These are phyloP conservation scores for Neurospora sp. DNA, from an alignment of 2,329 filamentous ascomycete species.

Conservation along the genomic window DNA sequence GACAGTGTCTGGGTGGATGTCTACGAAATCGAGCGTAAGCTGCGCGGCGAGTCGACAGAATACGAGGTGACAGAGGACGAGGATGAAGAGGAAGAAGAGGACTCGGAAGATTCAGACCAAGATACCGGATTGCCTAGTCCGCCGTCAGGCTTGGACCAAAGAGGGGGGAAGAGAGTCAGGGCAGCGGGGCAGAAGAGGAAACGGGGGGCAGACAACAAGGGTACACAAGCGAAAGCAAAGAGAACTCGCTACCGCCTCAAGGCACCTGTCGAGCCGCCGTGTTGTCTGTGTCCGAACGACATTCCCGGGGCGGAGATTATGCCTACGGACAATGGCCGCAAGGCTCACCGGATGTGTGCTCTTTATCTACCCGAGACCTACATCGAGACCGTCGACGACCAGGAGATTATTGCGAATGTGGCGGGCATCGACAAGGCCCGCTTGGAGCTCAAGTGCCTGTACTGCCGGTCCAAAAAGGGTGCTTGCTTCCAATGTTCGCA, in stretches of 20 bases:
- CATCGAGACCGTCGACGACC: conserved; percentile 61
- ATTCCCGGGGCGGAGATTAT: conserved; percentile 74
- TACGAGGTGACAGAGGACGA: conserved; percentile 70
- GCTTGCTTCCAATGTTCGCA: conserved; percentile 94
- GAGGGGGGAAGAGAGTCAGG: conserved; percentile 58
- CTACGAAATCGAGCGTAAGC: conserved; percentile 86
- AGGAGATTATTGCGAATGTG: conserved; percentile 69
- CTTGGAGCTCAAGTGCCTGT: conserved; percentile 86
- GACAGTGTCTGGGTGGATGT: conserved; percentile 99
- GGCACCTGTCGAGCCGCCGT: conserved; percentile 64
- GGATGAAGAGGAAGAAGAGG: conserved; percentile 57
- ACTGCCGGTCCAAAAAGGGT: conserved; percentile 89
- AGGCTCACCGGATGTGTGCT: conserved; percentile 82
- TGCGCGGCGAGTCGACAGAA: conserved; percentile 80
- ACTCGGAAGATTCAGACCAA: conserved; percentile 44
- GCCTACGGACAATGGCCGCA: conserved; percentile 75
- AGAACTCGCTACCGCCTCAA: conserved; percentile 69
- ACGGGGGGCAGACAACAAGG: conserved; percentile 32
- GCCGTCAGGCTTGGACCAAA: conserved; percentile 62
- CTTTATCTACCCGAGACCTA: conserved; percentile 88
- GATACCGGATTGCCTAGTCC: conserved; percentile 70
- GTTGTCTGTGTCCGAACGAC: conserved; percentile 87
- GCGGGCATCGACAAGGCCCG: conserved; percentile 78
- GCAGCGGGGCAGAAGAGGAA: conserved; percentile 60
- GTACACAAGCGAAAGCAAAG: conserved; percentile 54